phyloP scores from a whole-genome alignment of 495 filamentous ascomycete species.

The Elasticomyces elasticus region DNA sequence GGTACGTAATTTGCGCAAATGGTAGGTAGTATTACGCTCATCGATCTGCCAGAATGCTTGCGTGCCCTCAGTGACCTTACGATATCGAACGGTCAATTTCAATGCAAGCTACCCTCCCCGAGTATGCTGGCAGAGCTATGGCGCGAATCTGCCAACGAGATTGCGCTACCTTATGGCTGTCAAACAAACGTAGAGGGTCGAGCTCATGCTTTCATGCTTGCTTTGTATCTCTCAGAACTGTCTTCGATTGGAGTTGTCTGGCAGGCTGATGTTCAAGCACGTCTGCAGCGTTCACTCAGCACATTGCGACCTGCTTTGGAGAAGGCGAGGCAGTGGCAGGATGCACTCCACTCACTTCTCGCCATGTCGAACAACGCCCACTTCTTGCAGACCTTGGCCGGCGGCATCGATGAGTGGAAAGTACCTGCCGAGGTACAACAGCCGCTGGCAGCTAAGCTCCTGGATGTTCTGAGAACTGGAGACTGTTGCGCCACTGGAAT shows the following conservation, averaged over 20 bases:
- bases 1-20: slow-evolving; percentile 18
- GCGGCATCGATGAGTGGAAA: background rate
- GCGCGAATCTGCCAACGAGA: slow-evolving; percentile 22
- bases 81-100: background rate
- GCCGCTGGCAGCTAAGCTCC: background rate
- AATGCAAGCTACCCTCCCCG: slow-evolving; percentile 23
- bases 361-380: background rate
- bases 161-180: slow-evolving; percentile 26
- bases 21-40: slow-evolving; percentile 10
- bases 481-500: background rate
- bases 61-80: background rate
- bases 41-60: slow-evolving; percentile 4
- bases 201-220: slow-evolving; percentile 22
- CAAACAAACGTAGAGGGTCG: slow-evolving; percentile 21
- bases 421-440: background rate
- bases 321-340: slow-evolving; percentile 7
- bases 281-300: slow-evolving; percentile 1
- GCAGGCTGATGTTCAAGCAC: background rate
- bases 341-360: background rate
- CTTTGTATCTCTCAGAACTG: slow-evolving; percentile 7
- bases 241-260: background rate
- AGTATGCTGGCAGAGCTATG: slow-evolving; percentile 24
- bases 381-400: background rate
- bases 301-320: background rate
- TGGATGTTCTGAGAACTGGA: background rate